These are phyloP conservation scores for Monosporozyma aerobia DNA, from an alignment of 805 yeast species.

Conservation along the genomic window DNA sequence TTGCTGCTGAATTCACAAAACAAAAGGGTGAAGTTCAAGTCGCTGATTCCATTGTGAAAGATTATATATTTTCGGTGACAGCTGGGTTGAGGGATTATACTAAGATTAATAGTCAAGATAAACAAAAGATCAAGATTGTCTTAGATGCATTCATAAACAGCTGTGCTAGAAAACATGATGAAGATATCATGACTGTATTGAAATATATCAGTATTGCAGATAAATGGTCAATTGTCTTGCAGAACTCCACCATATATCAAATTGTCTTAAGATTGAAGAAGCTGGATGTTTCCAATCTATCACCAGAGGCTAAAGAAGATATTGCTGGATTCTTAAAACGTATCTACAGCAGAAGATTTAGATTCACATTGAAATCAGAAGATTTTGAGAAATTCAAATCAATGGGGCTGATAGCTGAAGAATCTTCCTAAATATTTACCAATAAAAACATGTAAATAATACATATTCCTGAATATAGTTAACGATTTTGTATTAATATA, in stretches of 20 bases:
- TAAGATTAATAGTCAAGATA: background rate
- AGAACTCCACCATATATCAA: background rate
- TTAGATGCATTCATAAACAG: background rate
- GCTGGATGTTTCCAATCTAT: background rate
- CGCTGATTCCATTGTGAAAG: background rate
- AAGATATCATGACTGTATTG: background rate
- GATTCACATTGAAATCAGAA: background rate
- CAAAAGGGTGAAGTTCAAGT: background rate
- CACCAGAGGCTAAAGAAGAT: background rate
- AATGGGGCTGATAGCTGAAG: background rate
- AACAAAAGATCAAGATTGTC: background rate
- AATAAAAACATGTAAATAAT: background rate
- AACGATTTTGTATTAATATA: background rate
- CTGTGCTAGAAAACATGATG: background rate
- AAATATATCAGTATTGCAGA: background rate
- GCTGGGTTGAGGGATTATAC: background rate
- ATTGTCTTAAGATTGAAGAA: background rate
- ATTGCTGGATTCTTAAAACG: background rate
- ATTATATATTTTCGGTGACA: background rate
- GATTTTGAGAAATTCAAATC: background rate
- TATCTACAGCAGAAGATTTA: background rate
- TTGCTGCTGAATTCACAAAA: slow-evolving; percentile 20
- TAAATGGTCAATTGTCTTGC: background rate
- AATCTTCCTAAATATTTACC: background rate
- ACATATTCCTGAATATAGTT: background rate